phyloP scores from a whole-genome alignment of 179 eudicot species.

The Amaranthus tricolor region DNA sequence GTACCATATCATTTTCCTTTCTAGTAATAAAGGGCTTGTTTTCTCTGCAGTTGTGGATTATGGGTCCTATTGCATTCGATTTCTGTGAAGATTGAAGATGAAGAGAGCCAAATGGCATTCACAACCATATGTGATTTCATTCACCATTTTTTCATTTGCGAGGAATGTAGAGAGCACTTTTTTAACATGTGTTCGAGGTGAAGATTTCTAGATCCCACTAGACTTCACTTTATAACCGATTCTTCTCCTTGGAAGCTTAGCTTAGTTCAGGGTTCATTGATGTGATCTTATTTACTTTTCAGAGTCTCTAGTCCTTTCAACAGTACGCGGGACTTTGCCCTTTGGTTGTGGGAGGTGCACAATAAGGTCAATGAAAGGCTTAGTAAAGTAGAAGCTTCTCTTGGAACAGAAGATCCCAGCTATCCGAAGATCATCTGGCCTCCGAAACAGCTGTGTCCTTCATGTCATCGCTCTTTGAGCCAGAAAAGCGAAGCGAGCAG shows the following conservation, averaged over 20 bases:
- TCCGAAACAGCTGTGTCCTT: slow-evolving; percentile 77
- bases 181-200: slow-evolving; percentile 92
- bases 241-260: neutral
- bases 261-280: slow-evolving; percentile 1
- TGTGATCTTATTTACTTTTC: slow-evolving; percentile 20
- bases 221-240: slow-evolving; percentile 6
- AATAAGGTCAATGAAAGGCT: slow-evolving; percentile 82
- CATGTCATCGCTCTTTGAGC: slow-evolving; percentile 49
- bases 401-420: slow-evolving; percentile 69
- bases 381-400: slow-evolving; percentile 62
- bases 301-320: slow-evolving; percentile 71
- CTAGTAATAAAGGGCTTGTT: slow-evolving; percentile 12
- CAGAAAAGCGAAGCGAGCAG: slow-evolving; percentile 22
- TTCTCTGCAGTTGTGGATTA: slow-evolving; percentile 83
- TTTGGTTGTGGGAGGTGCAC: slow-evolving; percentile 95
- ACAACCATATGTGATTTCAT: slow-evolving; percentile 75
- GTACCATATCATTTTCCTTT: no score
- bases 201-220: slow-evolving; percentile 3
- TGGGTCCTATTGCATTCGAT: slow-evolving; percentile 94
- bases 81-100: slow-evolving; percentile 87
- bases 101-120: slow-evolving; percentile 77
- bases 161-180: slow-evolving; percentile 93
- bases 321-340: slow-evolving; percentile 65
- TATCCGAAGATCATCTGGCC: slow-evolving; percentile 91
- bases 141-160: slow-evolving; percentile 84